These are phyloP conservation scores for Ceratobasidium sp. DNA, from an alignment of 1,284 basidiomycete genomes.

Conservation along the genomic window DNA sequence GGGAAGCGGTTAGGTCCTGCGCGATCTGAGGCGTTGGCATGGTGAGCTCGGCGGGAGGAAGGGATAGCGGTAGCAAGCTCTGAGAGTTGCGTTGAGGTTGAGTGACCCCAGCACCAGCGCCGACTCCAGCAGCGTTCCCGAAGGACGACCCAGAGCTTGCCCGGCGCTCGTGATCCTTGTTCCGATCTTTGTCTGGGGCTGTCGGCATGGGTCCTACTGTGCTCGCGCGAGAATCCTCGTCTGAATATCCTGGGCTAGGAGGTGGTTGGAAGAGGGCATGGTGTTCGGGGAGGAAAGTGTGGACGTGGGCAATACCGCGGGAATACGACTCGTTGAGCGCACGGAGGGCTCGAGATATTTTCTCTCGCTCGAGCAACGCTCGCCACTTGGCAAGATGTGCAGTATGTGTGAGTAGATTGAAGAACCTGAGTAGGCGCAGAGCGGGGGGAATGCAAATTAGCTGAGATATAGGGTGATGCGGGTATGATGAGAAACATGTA, in stretches of 20 bases:
- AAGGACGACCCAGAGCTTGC: constrained; percentile 28
- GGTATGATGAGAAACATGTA: background rate
- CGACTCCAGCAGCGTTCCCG: constrained; percentile 30
- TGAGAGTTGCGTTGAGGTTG: constrained; percentile 21
- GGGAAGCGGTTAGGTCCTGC: background rate
- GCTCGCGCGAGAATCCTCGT: constrained; percentile 22
- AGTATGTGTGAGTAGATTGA: constrained; percentile 40
- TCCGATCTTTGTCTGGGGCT: background rate
- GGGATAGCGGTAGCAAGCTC: constrained; percentile 33
- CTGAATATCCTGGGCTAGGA: constrained; percentile 11
- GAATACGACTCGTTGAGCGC: constrained; percentile 35
- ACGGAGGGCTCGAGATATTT: constrained; percentile 36
- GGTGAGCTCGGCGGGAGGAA: constrained; percentile 21
- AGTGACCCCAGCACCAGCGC: constrained; percentile 6
- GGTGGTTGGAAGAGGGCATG: constrained; percentile 12
- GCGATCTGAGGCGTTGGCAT: constrained; percentile 29
- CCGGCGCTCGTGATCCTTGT: constrained; percentile 9
- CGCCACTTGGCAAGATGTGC: constrained; percentile 36
- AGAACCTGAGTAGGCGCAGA: constrained; percentile 14
- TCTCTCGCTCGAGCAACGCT: constrained; percentile 34
- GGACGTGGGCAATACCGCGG: constrained; percentile 29
- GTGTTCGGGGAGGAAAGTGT: background rate
- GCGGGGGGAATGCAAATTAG: background rate
- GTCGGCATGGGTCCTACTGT: constrained; percentile 16
- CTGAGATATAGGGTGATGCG: background rate